Base-by-base conservation (phyloP, 2,329 filamentous ascomycete species). In the Aspergillus sp. region DNA sequence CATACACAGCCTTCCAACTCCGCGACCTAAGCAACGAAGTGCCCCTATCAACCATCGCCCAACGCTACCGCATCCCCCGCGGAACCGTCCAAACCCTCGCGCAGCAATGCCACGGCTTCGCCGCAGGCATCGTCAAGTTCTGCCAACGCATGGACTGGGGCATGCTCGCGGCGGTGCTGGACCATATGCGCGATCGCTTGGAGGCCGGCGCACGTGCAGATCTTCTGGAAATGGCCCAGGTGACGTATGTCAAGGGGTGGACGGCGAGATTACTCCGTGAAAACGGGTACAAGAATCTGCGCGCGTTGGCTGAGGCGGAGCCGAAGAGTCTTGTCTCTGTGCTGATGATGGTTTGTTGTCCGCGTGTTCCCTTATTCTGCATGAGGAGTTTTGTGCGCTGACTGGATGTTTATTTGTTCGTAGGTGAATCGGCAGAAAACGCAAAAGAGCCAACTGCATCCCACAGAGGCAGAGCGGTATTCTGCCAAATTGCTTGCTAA, bases 101-200 rank as follows among this genome's bases (percentile, higher is more conserved):
- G 2, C 84, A 88, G 56, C 85, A 82, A 1, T 88, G 85, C 54
- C 81, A 88, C 53, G 86, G 86, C 0, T 90, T 89, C 58, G 86
- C 85, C 3, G 83, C 83, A 2, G 85, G 85, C 3, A 87, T 88
- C 73, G 80, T 89, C 49, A 88, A 86, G 54, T 89, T 89, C 58
- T 89, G 85, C 59, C 76, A 87, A 54, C 76, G 80, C 12, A 88
- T 90, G 85, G 80, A 77, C 2, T 88, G 85, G 83, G 82, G 81
- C 1, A 80, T 85, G 56, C 78, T 89, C 61, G 80, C 81, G 5
- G 83, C 82, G 4, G 81, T 84, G 5, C 71, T 89, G 30, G 83
- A 88, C 53, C 85, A 89, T 59, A 88, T 86, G 68, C 81, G 81
- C 1, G 85, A 88, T 63, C 75, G 86, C 26, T 71, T 90, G 5